Evolutionary conservation across 2,329 filamentous ascomycete genomes (phyloP), one percentile per base, ranked within the genome.

Genomic region (Colletotrichum sp.): DNA sequence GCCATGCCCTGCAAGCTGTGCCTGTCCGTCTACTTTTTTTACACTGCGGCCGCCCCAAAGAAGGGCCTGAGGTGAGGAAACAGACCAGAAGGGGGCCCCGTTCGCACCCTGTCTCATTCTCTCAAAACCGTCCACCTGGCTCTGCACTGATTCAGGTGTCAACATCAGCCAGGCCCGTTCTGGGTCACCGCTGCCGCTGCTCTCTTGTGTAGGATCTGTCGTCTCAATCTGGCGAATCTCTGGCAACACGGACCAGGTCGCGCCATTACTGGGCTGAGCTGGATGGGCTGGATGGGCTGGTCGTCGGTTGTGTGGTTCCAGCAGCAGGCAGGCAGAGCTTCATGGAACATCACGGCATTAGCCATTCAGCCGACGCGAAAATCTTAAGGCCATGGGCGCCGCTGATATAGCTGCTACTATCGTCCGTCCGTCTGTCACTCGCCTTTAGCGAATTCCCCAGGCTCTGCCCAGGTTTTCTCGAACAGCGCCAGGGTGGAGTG

Each of bases 331-430:
- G 30, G 22, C 22, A 32, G 30, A 9, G 30, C 30, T 34, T 81
- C 81, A 81, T 83, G 79, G 81, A 18, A 28, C 22, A 25, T 25
- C 83, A 86, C 84, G 84, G 84, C 86, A 88, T 87, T 85, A 87
- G 81, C 86, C 85, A 87, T 88, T 87, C 86, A 88, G 86, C 86
- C 86, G 39, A 48, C 39, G 39, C 39, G 86, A 87, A 81, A 85
- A 82, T 82, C 81, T 79, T 84, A 84, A 83, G 80, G 77, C 82
- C 81, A 82, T 83, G 81, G 80, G 81, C 65, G n/a, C 76, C 80
- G 80, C 83, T 79, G 80, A 80, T 81, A 82, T 85, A 83, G 82
- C 79, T 79, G 81, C 62, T 67, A 72, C 64, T 36, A 58, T 75
- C 64, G 70, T 80, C 80, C 58, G 80, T 78, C 78, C 80, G 81